Base-by-base conservation (phyloP, 2,329 filamentous ascomycete species). In the Cladosporium sp. region DNA sequence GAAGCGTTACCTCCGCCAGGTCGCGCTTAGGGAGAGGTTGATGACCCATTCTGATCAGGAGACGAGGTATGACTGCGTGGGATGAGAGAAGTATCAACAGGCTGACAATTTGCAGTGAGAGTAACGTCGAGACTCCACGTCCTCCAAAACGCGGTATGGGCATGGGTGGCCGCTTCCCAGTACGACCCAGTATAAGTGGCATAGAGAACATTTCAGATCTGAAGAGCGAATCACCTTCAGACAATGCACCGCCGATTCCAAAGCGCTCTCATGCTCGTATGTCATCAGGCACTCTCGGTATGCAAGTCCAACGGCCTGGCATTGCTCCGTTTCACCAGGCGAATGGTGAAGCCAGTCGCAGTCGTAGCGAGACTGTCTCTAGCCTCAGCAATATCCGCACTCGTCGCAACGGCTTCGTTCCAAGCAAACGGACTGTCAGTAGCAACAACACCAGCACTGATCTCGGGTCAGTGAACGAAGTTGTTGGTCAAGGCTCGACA, bases 191-290 rank as follows among this genome's bases (percentile, higher is more conserved):
- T 56, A 65, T 76, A 51, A 71, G 72, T 64, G 85, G 86, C 13
- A 78, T 82, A 43, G 89, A 93, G 18, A 69, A 68, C 50, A 68
- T 73, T 38, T 57, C 66, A 7, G 72, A 85, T 3, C 72, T 80
- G 30, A 83, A 85, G 58, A 73, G 82, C 38, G 82, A 83, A 56
- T 92, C 87, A 3, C 88, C 87, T 12, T 83, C 78, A 32, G 70
- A 80, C 13, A 55, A 58, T n/a, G 52, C 52, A 22, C 89, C 91
- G 2, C 87, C 88, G 1, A 88, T 95, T 53, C 89, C 89, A 0
- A 80, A 81, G 4, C 80, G 86, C 54, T 93, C 89, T 3, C 90
- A 96, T 66, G 89, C 88, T 58, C 83, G 91, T 13, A 45, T 58
- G 9, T 58, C 64, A 3, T 56, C 59, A 2, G 62, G 41, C 15